A percentile compares a stretch with the other conserved stretches of the same genome.
These are phyloP conservation scores for Vitis amurensis DNA, from an alignment of 164 flowering plant genomes.

Conservation along the genomic window DNA sequence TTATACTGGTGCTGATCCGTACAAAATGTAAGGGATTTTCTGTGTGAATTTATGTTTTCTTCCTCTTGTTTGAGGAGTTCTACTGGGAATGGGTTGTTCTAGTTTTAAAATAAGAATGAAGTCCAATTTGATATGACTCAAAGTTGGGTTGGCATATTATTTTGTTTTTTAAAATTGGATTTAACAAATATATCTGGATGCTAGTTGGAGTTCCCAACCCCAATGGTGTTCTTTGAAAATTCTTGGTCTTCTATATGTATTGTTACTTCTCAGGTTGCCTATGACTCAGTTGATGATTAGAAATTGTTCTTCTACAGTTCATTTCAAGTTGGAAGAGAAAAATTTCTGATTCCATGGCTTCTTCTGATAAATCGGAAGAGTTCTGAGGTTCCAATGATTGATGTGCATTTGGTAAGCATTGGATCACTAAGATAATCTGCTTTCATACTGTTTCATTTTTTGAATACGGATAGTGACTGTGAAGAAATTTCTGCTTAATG, in stretches of 20 bases:
- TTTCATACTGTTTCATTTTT: background rate
- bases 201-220: too few relatives aligned
- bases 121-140: too few relatives aligned
- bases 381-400: conserved; percentile 90
- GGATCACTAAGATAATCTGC: background rate
- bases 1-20: conserved; percentile 92
- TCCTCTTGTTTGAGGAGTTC: background rate
- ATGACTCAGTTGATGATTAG: background rate
- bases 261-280: background rate
- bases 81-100: too few relatives aligned
- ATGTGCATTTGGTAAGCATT: conserved; percentile 71
- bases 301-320: conserved; percentile 58
- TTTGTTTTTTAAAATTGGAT: too few relatives aligned
- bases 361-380: conserved; percentile 80
- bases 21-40: conserved; percentile 61
- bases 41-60: background rate
- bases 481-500: conserved; percentile 1
- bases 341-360: conserved; percentile 89
- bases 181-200: too few relatives aligned
- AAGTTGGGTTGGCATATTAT: too few relatives aligned
- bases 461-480: too few relatives aligned
- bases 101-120: too few relatives aligned
- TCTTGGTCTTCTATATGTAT: background rate
- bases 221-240: background rate
- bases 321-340: conserved; percentile 95